Conservation (phyloP, 345 rosid genomes). For the Xanthoceras sorbifolium region DNA sequence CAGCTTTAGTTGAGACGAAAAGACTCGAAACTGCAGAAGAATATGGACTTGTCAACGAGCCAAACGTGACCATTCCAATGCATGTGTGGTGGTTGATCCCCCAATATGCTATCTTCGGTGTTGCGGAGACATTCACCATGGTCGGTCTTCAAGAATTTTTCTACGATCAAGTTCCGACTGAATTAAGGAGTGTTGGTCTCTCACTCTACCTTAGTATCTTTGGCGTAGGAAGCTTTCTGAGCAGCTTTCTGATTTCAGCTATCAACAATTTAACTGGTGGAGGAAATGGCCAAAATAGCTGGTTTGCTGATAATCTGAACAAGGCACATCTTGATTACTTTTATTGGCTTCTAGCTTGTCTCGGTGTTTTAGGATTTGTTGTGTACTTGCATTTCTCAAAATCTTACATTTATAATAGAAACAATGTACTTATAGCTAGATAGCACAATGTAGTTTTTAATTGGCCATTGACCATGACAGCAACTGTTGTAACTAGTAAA, state of each 20-base stretch:
- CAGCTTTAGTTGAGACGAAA: constrained; percentile 51
- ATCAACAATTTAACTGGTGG: constrained; percentile 46
- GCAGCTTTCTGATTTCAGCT: constrained; percentile 54
- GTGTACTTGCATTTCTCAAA: constrained; percentile 44
- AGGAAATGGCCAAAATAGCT: constrained; percentile 40
- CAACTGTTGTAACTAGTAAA: background rate
- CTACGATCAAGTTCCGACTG: constrained; percentile 59
- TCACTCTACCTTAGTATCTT: constrained; percentile 58
- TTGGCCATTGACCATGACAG: background rate
- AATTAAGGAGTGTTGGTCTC: constrained; percentile 57
- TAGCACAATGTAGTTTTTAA: too few species aligned
- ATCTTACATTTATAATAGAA: constrained; percentile 37
- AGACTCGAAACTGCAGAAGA: constrained; percentile 49
- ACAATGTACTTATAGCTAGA: too few species aligned
- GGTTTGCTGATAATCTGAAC: constrained; percentile 59
- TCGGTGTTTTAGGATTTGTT: constrained; percentile 41
- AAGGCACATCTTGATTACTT: constrained; percentile 59
- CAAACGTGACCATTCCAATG: constrained; percentile 53
- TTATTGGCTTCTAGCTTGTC: constrained; percentile 52
- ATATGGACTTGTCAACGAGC: constrained; percentile 40
- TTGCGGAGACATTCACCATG: constrained; percentile 51
- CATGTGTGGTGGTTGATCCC: constrained; percentile 68
- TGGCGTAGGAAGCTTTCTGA: constrained; percentile 58
- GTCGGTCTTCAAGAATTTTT: constrained; percentile 72
- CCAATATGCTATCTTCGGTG: constrained; percentile 52